A percentile compares a stretch with the other conserved stretches of the same genome.
phyloP scores from a whole-genome alignment of 2,329 filamentous ascomycete species.

The Thielaviopsis ethacetica region DNA sequence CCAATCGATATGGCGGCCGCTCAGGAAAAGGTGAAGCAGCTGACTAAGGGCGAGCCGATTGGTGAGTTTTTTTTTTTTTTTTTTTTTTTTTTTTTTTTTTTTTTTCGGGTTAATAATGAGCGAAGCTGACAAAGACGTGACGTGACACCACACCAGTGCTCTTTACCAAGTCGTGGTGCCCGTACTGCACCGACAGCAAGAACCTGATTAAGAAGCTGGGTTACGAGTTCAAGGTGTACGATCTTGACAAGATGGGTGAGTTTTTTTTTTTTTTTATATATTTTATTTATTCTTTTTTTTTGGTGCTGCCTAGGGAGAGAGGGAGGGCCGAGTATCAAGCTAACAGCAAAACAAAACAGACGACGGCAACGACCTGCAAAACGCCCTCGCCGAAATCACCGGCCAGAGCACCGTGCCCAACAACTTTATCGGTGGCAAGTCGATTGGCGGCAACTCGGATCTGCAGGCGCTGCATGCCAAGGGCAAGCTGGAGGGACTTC shows the following conservation, averaged over 20 bases:
- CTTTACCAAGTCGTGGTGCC: constrained; percentile 95
- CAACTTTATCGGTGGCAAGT: constrained; percentile 78
- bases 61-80: neutral
- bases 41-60: constrained; percentile 59
- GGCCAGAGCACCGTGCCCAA: constrained; percentile 86
- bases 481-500: constrained; percentile 24
- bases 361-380: constrained; percentile 70
- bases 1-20: constrained; percentile 65
- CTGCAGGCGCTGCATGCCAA: constrained; percentile 41
- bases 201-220: constrained; percentile 48
- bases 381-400: constrained; percentile 63
- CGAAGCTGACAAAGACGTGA: neutral
- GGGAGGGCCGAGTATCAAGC: no score
- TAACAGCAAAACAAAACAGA: no score
- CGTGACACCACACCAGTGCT: no score
- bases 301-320: no score
- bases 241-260: constrained; percentile 74
- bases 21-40: constrained; percentile 63
- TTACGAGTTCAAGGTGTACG: constrained; percentile 58
- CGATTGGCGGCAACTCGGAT: constrained; percentile 94
- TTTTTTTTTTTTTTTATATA: constrained; percentile 17
- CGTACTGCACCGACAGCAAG: constrained; percentile 77
- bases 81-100: neutral
- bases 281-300: neutral
- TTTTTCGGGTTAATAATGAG: neutral